phyloP scores from a whole-genome alignment of 441 rosid genomes.

The Syzygium syzygioides region DNA sequence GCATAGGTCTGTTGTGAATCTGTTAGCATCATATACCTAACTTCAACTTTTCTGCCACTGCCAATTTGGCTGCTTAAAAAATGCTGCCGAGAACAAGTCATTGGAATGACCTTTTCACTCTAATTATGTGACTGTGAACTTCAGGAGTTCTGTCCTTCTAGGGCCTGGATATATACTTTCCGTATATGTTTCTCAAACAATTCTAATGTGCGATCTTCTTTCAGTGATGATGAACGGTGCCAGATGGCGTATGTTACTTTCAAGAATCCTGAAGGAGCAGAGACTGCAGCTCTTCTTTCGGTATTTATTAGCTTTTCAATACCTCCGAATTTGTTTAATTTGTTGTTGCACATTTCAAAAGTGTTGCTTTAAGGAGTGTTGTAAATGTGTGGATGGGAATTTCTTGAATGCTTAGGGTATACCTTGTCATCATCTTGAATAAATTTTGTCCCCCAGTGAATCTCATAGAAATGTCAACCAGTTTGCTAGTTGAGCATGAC shows the following conservation, averaged over 20 bases:
- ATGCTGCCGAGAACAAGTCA: background rate
- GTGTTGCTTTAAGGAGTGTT: background rate
- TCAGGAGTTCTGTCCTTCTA: background rate
- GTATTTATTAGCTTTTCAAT: background rate
- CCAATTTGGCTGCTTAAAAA: background rate
- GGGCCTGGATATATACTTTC: background rate
- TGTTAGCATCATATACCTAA: background rate
- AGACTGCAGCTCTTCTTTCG: slow-evolving; percentile 1
- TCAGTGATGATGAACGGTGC: background rate
- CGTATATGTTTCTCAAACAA: background rate
- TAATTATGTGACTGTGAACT: background rate
- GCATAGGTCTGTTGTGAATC: slow-evolving; percentile 30
- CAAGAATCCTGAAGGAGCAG: slow-evolving; percentile 2
- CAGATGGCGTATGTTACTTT: background rate
- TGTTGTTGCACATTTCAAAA: background rate
- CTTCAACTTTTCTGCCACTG: background rate
- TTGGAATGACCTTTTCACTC: background rate
- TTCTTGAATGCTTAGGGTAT: background rate
- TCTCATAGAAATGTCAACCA: background rate
- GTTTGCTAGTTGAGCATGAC: background rate
- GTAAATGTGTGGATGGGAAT: background rate
- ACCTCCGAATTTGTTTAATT: background rate
- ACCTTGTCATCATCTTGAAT: background rate
- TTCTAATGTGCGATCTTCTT: background rate
- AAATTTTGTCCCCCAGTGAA: background rate